phyloP scores from a whole-genome alignment of 1,284 basidiomycete species.

The Waitea zeae region DNA sequence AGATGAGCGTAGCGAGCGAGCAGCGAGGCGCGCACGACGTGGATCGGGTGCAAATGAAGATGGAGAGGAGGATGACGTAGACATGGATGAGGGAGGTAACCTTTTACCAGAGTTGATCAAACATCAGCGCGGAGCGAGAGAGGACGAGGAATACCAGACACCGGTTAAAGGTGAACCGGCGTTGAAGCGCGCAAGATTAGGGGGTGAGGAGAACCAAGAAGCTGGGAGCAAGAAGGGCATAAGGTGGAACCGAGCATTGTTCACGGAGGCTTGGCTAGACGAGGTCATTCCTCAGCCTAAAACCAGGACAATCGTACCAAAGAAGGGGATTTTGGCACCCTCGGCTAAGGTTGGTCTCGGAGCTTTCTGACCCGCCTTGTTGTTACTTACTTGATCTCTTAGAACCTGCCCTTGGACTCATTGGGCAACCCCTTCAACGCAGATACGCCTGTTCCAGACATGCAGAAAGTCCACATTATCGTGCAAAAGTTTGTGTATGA shows the following conservation, averaged over 20 bases:
- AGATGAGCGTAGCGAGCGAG: slow-evolving; percentile 53
- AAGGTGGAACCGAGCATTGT: slow-evolving; percentile 65
- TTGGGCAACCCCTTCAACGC: slow-evolving; percentile 57
- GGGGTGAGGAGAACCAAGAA: slow-evolving; percentile 18
- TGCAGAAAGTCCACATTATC: slow-evolving; percentile 26
- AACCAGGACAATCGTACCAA: slow-evolving; percentile 20
- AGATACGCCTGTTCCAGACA: slow-evolving; percentile 42
- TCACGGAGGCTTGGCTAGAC: slow-evolving; percentile 39
- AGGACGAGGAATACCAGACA: slow-evolving; percentile 68
- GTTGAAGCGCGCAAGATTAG: slow-evolving; percentile 13
- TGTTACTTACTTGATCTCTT: slow-evolving; percentile 2
- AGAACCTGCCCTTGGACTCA: slow-evolving; percentile 53
- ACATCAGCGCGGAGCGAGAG: slow-evolving; percentile 53
- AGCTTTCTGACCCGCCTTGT: slow-evolving; percentile 1
- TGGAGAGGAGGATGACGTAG: slow-evolving; percentile 11
- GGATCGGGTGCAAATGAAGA: slow-evolving; percentile 21
- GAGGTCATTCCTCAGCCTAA: slow-evolving; percentile 33
- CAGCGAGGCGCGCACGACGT: slow-evolving; percentile 38
- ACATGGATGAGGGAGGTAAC: slow-evolving; percentile 15
- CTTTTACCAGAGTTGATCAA: slow-evolving; percentile 11
- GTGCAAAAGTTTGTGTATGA: slow-evolving; percentile 78
- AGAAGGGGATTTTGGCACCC: slow-evolving; percentile 41
- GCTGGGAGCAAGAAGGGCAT: slow-evolving; percentile 27
- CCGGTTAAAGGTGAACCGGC: slow-evolving; percentile 26
- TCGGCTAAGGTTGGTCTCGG: slow-evolving; percentile 37